Evolutionary conservation across 2,329 filamentous ascomycete genomes (phyloP).

Genomic region (Trichocomaceae sp.): DNA sequence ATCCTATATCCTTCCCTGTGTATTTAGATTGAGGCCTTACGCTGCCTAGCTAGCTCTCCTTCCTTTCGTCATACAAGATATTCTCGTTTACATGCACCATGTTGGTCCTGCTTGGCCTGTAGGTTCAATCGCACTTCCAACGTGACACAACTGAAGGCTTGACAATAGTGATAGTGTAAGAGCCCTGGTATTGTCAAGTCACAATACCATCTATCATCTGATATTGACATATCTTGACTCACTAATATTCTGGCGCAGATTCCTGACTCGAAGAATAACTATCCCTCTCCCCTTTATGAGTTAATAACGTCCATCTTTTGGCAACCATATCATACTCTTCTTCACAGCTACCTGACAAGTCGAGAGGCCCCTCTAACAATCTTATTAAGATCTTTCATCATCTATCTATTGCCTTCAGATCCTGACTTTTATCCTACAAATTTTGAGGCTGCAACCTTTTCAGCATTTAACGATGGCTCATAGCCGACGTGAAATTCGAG

Average conservation of each 20-base stretch:
- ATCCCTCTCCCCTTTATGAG: neutral
- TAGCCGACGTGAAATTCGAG: too few species aligned
- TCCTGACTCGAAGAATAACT: neutral
- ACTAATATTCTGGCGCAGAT: neutral
- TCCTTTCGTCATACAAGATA: too few species aligned
- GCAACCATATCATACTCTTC: neutral
- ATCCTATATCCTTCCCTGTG: too few species aligned
- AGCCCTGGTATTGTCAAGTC: neutral
- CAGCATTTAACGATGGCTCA: neutral
- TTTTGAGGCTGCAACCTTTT: neutral
- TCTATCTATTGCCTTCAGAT: neutral
- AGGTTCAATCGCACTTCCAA: too few species aligned
- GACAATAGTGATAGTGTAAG: neutral
- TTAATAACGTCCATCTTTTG: neutral
- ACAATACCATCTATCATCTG: neutral
- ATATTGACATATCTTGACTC: neutral
- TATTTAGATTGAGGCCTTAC: too few species aligned
- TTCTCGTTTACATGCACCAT: too few species aligned
- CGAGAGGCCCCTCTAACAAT: neutral
- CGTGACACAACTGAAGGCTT: neutral
- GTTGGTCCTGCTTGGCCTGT: too few species aligned
- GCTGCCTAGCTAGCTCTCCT: too few species aligned
- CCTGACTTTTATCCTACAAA: neutral
- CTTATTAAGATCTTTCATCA: neutral
- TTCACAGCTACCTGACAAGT: neutral